phyloP scores from a whole-genome alignment of 2,329 filamentous ascomycete genomes.

The Botrytis pseudocinerea region DNA sequence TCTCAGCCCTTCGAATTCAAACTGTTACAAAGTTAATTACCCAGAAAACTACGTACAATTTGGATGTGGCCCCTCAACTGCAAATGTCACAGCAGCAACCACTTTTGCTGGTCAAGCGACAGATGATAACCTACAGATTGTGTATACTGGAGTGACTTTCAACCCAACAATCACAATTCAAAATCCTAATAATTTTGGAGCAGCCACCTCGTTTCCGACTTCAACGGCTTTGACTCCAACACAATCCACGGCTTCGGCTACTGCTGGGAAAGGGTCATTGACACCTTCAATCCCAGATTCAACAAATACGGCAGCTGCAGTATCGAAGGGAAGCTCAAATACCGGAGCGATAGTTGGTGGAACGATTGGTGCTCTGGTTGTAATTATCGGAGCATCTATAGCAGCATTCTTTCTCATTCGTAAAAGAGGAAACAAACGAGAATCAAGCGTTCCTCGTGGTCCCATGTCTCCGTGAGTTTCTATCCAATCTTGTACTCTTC shows the following conservation, averaged over 20 bases:
- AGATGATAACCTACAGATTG: conserved; percentile 35
- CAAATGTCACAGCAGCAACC: conserved; percentile 33
- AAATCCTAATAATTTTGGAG: conserved; percentile 18
- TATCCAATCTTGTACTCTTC: not conserved
- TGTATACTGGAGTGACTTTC: conserved; percentile 37
- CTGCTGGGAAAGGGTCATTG: conserved; percentile 15
- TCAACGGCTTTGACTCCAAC: conserved; percentile 11
- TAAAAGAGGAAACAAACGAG: not conserved
- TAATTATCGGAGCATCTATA: conserved; percentile 5
- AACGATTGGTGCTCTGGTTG: conserved; percentile 5
- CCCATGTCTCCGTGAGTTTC: conserved; percentile 11
- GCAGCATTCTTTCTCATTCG: conserved; percentile 7
- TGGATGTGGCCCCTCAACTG: conserved; percentile 34
- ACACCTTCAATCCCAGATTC: conserved; percentile 5
- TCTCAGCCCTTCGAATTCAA: conserved; percentile 29
- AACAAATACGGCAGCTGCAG: conserved; percentile 4
- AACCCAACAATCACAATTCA: conserved; percentile 23
- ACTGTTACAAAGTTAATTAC: conserved; percentile 38
- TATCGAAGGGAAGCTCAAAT: conserved; percentile 3
- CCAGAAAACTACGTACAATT: conserved; percentile 37
- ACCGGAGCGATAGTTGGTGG: conserved; percentile 14
- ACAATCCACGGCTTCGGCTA: conserved; percentile 16
- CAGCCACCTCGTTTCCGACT: conserved; percentile 21
- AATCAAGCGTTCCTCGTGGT: not conserved
- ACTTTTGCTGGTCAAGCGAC: conserved; percentile 35